Evolutionary conservation across 2,329 filamentous ascomycete genomes (phyloP), one percentile per base, ranked within the genome.

Genomic region (Remersonia thermophila): DNA sequence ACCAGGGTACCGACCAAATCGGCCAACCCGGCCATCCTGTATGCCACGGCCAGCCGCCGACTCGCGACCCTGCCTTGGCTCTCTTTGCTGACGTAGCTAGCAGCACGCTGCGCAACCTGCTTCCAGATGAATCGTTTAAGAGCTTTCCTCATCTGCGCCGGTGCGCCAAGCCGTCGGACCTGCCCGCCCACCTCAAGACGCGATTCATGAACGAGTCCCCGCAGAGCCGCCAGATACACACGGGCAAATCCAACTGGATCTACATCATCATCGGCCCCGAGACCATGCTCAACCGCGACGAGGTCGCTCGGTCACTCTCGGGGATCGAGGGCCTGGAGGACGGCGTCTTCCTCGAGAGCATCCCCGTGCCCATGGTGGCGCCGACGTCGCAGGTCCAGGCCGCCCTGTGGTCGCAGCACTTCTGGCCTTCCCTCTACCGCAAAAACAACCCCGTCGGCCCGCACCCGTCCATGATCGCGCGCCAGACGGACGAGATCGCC

Each of bases 391-490:
- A 79, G 47, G 67, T 79, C 27, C 82, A 89, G 55, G 82, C 84
- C 7, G 72, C 71, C 17, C 63, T 73, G 53, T 91, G 83, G 83
- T 80, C 76, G 17, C 65, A 71, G 25, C 69, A 78, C 47, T 89
- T 84, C 56, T 93, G 84, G 84, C 84, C 84, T 10, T 81, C 79
- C 2, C 74, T 87, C 33, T 93, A 91, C 60, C 80, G 83, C 45
- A 86, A 86, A 62, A 87, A 81, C 47, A 91, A 91, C 52, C 83
- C 83, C 2, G 82, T 87, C 40, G 84, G 84, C 3, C 83, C 84
- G 13, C 84, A 93, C 53, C 83, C 83, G 42, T 75, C 77, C 51
- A 72, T 82, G 53, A 74, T 89, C 38, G 65, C 71, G 29, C 75
- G 80, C 40, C 76, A 79, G 18, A 78, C 80, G 27, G 71, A 77